phyloP scores from a whole-genome alignment of 2,329 filamentous ascomycete species.

The Trichophyton equinum region DNA sequence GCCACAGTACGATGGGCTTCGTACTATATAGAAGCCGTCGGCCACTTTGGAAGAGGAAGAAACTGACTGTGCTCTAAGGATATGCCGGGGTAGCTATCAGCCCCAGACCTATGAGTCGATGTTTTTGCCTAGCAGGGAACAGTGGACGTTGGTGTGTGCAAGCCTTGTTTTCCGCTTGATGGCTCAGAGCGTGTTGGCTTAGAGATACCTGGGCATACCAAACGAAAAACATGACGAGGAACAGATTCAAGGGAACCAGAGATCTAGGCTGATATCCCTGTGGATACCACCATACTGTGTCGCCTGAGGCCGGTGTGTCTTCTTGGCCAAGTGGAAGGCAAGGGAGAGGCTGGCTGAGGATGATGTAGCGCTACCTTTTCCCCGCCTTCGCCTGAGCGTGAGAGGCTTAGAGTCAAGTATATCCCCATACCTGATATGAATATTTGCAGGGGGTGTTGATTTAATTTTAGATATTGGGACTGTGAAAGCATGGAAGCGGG shows the following conservation, averaged over 20 bases:
- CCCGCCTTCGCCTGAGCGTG: neutral
- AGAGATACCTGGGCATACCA: neutral
- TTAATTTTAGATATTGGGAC: neutral
- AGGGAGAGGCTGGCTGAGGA: neutral
- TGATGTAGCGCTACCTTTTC: neutral
- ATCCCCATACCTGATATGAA: neutral
- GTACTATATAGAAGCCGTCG: conserved; percentile 1
- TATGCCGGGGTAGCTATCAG: neutral
- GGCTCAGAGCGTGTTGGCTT: neutral
- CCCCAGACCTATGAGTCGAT: neutral
- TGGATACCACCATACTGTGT: neutral
- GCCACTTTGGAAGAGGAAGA: neutral
- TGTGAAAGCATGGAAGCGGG: too few species aligned
- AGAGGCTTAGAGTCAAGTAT: neutral
- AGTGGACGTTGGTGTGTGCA: neutral
- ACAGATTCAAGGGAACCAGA: neutral
- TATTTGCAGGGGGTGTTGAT: neutral
- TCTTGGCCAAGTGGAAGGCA: neutral
- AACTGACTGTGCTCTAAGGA: neutral
- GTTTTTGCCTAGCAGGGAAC: neutral
- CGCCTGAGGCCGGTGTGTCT: neutral
- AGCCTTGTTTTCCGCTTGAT: neutral
- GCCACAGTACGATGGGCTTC: neutral
- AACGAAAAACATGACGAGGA: neutral
- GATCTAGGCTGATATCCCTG: neutral